phyloP scores from a whole-genome alignment of 768 basidiomycete genomes.

The Tubosaeta sp. region DNA sequence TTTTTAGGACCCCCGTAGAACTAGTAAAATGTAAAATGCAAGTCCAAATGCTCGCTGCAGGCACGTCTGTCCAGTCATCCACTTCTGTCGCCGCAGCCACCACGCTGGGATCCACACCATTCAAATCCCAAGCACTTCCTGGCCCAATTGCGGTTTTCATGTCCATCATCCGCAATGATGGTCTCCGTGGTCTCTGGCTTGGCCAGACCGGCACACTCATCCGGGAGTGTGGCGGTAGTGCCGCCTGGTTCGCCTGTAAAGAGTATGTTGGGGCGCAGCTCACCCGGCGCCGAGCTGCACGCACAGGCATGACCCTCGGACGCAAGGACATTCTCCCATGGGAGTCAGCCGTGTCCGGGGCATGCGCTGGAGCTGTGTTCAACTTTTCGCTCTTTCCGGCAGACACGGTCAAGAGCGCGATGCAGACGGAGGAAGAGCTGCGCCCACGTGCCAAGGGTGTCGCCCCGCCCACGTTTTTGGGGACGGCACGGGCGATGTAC shows the following conservation, averaged over 20 bases:
- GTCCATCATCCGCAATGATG: slow-evolving; percentile 59
- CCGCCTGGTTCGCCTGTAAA: slow-evolving; percentile 89
- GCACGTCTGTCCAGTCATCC: slow-evolving; percentile 10
- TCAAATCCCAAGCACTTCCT: slow-evolving; percentile 39
- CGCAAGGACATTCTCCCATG: slow-evolving; percentile 57
- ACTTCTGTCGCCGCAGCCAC: slow-evolving; percentile 15
- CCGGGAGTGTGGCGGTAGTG: slow-evolving; percentile 87
- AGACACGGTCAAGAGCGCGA: slow-evolving; percentile 89
- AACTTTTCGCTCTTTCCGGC: slow-evolving; percentile 92
- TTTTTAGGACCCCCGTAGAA: slow-evolving; percentile 80
- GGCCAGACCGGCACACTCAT: slow-evolving; percentile 93
- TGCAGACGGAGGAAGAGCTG: slow-evolving; percentile 92
- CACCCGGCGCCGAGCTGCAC: slow-evolving; percentile 42
- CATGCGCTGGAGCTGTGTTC: slow-evolving; percentile 79
- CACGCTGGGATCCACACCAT: slow-evolving; percentile 5
- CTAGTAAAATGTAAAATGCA: slow-evolving; percentile 98
- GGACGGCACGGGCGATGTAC: slow-evolving; percentile 69
- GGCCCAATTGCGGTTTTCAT: slow-evolving; percentile 71
- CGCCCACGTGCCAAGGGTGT: slow-evolving; percentile 43
- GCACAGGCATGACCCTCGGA: slow-evolving; percentile 21
- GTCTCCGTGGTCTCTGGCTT: slow-evolving; percentile 89
- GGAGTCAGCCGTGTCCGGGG: slow-evolving; percentile 86
- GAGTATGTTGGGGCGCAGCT: slow-evolving; percentile 68
- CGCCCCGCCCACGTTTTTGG: slow-evolving; percentile 42
- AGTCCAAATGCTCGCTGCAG: slow-evolving; percentile 73